Evolutionary conservation across 2,329 filamentous ascomycete genomes (phyloP), one percentile per base, ranked within the genome.

Genomic region (Botrytis sinoallii): DNA sequence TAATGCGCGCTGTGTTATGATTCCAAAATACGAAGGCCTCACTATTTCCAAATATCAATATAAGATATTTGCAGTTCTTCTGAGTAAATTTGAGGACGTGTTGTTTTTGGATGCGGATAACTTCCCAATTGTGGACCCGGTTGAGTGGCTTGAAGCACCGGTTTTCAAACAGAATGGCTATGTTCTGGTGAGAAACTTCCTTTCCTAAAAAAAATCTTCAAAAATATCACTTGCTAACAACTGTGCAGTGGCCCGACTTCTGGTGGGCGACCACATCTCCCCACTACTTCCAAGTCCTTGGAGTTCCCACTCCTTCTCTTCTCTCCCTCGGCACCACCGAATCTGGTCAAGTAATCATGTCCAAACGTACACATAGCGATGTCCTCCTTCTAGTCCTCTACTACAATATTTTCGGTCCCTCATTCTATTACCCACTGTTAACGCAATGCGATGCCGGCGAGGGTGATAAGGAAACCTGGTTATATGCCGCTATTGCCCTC

Each of bases 401-500:
- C 77, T 87, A 87, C 80, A 87, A 86, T 75, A 81, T 83, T 70
- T 85, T 82, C 77, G 85, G 85, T 1, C 84, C 85, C 6, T 76
- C 80, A 0, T 81, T 82, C 70, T 87, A 85, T 76, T 86, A 86
- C 74, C 81, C 82, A 0, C 78, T 87, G 0, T 80, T 85, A 14
- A 84, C 82, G 6, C 84, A 86, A 77, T 73, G 66, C 35, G 84
- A 81, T 9, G 79, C 82, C 0, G 85, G 85, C 18, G 81, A 86
- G 77, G 85, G 85, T 44, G 85, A 86, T 78, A 86, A 86, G 75
- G 85, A 86, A 76, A 86, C 85, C 0, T 86, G 86, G 77, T 77
- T 85, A 20, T 82, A 84, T 22, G 85, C 85, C 9, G 84, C 85
- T 18, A 74, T 81, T 9, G 83, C 80, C 14, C 77, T 84, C 1